Evolutionary conservation across 805 yeast genomes (phyloP).

Genomic region (Ogataea methanolica): DNA sequence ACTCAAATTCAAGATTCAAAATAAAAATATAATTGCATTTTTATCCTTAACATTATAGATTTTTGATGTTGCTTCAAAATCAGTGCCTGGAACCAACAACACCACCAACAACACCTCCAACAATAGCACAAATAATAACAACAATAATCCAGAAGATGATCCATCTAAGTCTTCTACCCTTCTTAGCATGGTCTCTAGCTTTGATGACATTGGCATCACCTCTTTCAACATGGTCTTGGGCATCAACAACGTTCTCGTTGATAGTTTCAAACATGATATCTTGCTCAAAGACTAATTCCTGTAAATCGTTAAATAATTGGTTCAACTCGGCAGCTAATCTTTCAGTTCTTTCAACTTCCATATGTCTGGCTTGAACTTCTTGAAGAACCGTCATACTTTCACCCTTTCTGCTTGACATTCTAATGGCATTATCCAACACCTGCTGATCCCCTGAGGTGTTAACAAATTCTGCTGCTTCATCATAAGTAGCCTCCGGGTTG

Average conservation of each 20-base stretch:
- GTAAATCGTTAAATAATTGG: constrained; percentile 94
- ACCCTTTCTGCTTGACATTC: constrained; percentile 83
- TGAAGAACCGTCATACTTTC: constrained; percentile 93
- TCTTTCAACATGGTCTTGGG: constrained; percentile 86
- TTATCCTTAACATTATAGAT: not conserved
- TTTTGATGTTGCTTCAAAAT: not conserved
- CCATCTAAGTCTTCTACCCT: constrained; percentile 87
- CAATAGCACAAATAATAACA: constrained; percentile 56
- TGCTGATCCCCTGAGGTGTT: constrained; percentile 84
- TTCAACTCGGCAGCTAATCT: constrained; percentile 94
- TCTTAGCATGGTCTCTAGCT: constrained; percentile 83
- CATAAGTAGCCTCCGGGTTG: constrained; percentile 78
- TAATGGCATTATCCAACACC: constrained; percentile 88
- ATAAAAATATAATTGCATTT: not conserved
- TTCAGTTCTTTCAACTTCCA: constrained; percentile 90
- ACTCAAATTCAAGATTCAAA: not conserved
- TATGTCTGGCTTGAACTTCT: constrained; percentile 94
- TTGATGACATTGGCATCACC: constrained; percentile 92
- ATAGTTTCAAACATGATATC: constrained; percentile 81
- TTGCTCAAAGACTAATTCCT: constrained; percentile 92
- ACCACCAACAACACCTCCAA: constrained; percentile 64
- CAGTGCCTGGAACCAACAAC: constrained; percentile 30
- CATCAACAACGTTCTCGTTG: constrained; percentile 73
- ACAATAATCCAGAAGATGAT: constrained; percentile 70
- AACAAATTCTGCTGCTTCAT: constrained; percentile 79